Evolutionary conservation across 2,329 filamentous ascomycete species (phyloP), one percentile per base, ranked within the genome.

Genomic region (Monosporascus sp.): DNA sequence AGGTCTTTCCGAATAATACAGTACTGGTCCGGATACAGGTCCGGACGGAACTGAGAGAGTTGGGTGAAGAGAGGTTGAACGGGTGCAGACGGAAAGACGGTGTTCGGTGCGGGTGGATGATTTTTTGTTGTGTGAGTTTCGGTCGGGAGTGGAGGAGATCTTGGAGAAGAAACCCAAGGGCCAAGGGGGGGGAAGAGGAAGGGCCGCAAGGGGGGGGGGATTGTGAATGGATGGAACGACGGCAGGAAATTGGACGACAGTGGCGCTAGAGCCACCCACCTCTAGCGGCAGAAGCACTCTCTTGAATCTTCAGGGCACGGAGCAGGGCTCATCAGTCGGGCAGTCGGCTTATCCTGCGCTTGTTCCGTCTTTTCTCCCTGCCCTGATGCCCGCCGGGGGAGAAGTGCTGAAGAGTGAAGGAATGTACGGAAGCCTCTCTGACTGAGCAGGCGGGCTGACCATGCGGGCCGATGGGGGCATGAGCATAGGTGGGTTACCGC

Each of bases 61-160:
- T 62, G 61, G 59, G 60, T 57, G 59, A 60, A 59, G 53, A 58
- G 58, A 56, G 58, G 59, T 55, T 43, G 56, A 56, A 63, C 63
- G 64, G 64, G 63, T 63, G 65, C 61, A 64, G 58, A 61, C 59
- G 58, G 57, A 59, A 59, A 55, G 65, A 65, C 61, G 61, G 62
- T 59, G 59, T 64, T 66, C 64, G 64, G 64, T 63, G 62, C 59
- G 61, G 48, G 60, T 61, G 61, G 57, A 64, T 65, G 59, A 58
- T 61, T 65, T 59, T 55, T 53, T 44, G 54, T 57, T 57, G 56
- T 61, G 57, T 57, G 58, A 63, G 57, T 58, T 51, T 66, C 65
- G 66, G 65, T 64, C 65, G 65, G 65, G 55, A 63, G 65, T 68
- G 66, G 66, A 66, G 63, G 62, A 54, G 24, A 26, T 43, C 49